Percentiles rank a stretch among this genome's conserved stretches.
Evolutionary conservation across 2,329 filamentous ascomycete species (phyloP).

Genomic region (Ceratocystiopsis brevicomis): DNA sequence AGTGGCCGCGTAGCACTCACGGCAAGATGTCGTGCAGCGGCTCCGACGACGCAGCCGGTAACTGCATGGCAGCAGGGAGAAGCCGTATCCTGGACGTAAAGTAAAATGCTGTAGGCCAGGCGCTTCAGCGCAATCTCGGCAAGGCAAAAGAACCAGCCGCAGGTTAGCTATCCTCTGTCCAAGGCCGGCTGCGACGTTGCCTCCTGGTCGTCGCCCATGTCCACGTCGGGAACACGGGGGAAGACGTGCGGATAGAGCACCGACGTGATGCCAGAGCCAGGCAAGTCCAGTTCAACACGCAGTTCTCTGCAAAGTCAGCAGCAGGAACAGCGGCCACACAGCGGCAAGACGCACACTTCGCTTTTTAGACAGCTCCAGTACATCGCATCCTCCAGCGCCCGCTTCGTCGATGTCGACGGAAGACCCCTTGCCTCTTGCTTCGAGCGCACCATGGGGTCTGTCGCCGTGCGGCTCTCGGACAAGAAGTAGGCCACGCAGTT

Average conservation of each 20-base stretch:
- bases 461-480: not conserved
- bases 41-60: not conserved
- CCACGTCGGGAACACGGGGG: constrained; percentile 3
- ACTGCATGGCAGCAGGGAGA: constrained; percentile 3
- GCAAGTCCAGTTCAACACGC: constrained; percentile 3
- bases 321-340: too few relatives aligned
- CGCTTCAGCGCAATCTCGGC: constrained; percentile 5
- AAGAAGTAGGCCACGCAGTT: constrained; percentile 2
- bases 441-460: not conserved
- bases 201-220: not conserved
- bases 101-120: constrained; percentile 3
- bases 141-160: constrained; percentile 5
- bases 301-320: not conserved
- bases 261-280: constrained; percentile 3
- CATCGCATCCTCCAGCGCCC: constrained; percentile 2
- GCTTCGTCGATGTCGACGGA: constrained; percentile 1
- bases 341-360: not conserved
- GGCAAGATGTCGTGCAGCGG: constrained; percentile 1
- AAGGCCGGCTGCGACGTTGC: not conserved
- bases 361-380: constrained; percentile 6
- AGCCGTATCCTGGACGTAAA: not conserved
- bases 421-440: not conserved
- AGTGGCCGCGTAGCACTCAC: constrained; percentile 4
- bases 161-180: constrained; percentile 1
- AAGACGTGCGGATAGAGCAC: constrained; percentile 4